Evolutionary conservation across 768 basidiomycete genomes (phyloP), one percentile per base, ranked within the genome.

Genomic region (Pisolithus tinctorius): DNA sequence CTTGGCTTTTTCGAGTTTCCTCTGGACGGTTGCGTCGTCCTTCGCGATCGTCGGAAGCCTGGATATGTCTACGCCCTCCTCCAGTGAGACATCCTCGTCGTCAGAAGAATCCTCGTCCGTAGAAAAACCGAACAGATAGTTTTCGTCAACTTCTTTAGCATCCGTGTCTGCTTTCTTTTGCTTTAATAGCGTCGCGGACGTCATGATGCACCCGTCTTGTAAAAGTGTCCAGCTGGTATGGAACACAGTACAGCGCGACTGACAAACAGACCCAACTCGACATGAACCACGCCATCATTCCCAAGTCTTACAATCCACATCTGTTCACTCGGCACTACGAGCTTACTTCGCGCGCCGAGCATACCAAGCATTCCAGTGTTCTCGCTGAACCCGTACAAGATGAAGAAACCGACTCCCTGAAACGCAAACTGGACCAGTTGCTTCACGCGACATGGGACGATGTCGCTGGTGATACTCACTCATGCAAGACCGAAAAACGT

Each of bases 41-140:
- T 93, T 94, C 25, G 88, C 87, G 25, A 93, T 73, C 0, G 89
- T 93, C 1, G 93, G 94, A 37, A 97, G 74, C 58, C 81, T 84
- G 25, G 63, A 71, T 26, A 93, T 70, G 55, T 93, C 86, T 40
- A 93, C 78, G 2, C 72, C 78, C 27, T 78, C 78, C 57, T 74
- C 77, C 48, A 73, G 75, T 25, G 69, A 67, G 11, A 79, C 77
- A 54, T 89, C 88, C 25, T 91, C 92, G 50, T 90, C 90, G 8
- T 87, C 89, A 31, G 86, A 84, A 50, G 80, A 79, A 48, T 84
- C 81, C 45, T 83, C 83, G 57, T 88, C 87, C 5, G 85, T 82
- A 1, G 86, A 86, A 63, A 91, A 88, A 11, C 86, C 88, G 54
- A 82, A 76, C 16, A 90, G 57, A 46, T 78, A 75, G 6, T 77